phyloP scores from a whole-genome alignment of 2,329 filamentous ascomycete species.

The Colletotrichum cuscutae region DNA sequence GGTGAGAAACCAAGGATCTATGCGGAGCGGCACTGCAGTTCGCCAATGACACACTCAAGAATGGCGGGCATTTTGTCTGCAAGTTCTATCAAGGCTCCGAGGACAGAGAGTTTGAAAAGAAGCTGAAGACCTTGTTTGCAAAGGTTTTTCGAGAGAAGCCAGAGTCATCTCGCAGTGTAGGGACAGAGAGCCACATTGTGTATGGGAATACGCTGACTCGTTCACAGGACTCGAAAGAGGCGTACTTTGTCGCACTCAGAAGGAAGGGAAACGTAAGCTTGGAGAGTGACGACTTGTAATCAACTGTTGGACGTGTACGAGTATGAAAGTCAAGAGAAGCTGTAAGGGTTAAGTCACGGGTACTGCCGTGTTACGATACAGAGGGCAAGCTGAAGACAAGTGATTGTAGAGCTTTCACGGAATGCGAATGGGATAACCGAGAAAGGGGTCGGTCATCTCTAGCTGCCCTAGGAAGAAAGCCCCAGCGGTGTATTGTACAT shows the following conservation, averaged over 20 bases:
- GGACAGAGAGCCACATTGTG: slow-evolving; percentile 43
- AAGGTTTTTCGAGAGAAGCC: slow-evolving; percentile 91
- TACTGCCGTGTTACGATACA: neutral
- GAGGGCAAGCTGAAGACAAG: neutral
- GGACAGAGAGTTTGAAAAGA: slow-evolving; percentile 81
- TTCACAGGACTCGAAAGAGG: slow-evolving; percentile 80
- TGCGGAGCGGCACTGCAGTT: slow-evolving; percentile 88
- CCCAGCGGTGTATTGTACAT: neutral
- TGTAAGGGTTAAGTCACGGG: neutral
- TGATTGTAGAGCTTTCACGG: neutral
- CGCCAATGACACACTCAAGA: slow-evolving; percentile 82
- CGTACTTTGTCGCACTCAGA: slow-evolving; percentile 83
- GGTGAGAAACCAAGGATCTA: slow-evolving; percentile 72
- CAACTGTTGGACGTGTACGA: neutral
- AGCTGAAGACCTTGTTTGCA: slow-evolving; percentile 79
- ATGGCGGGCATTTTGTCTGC: slow-evolving; percentile 91
- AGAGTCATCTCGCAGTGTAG: slow-evolving; percentile 85
- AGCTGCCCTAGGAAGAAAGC: neutral
- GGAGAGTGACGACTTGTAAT: neutral
- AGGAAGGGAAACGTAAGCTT: slow-evolving; percentile 63
- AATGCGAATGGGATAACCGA: neutral
- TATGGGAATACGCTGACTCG: neutral
- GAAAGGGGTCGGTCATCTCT: neutral
- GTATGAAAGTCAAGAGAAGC: neutral
- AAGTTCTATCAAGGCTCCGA: slow-evolving; percentile 96